These are phyloP conservation scores for Helicostylum pulchrum DNA, from an alignment of 192 early-diverging fungal genomes.

Conservation along the genomic window DNA sequence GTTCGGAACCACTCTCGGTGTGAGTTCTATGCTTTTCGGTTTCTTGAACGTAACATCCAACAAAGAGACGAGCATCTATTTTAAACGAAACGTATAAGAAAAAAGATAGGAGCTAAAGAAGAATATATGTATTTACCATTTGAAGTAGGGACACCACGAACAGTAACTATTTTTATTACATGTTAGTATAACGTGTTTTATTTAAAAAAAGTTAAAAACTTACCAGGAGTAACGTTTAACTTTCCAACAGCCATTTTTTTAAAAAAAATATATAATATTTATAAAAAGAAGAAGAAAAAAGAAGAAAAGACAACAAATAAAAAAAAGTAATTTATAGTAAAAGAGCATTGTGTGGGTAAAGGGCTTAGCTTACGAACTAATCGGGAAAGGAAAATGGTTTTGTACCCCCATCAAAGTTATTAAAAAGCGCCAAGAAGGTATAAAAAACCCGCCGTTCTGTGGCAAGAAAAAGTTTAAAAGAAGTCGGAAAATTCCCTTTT, in stretches of 20 bases:
- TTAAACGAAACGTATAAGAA: neutral
- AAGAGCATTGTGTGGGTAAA: too few relatives aligned
- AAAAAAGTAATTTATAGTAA: too few relatives aligned
- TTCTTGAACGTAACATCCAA: conserved; percentile 31
- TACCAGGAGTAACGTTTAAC: conserved; percentile 18
- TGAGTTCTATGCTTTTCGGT: conserved; percentile 36
- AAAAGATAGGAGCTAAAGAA: neutral
- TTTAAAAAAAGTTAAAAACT: neutral
- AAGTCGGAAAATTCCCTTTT: too few relatives aligned
- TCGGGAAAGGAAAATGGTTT: too few relatives aligned
- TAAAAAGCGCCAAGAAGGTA: too few relatives aligned
- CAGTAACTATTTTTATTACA: conserved; percentile 14
- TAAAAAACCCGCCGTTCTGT: too few relatives aligned
- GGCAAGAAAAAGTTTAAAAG: too few relatives aligned
- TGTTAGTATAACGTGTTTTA: neutral
- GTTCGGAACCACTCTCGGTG: conserved; percentile 17
- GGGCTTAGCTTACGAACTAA: too few relatives aligned
- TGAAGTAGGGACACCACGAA: conserved; percentile 5
- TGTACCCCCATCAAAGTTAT: too few relatives aligned
- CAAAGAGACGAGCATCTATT: conserved; percentile 24
- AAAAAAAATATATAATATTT: neutral
- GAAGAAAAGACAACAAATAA: neutral
- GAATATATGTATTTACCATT: conserved; percentile 3
- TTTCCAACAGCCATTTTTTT: conserved; percentile 17
- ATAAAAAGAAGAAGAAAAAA: neutral